These are phyloP conservation scores for Coemansia furcata DNA, from an alignment of 192 early-diverging fungal genomes.

Conservation along the genomic window DNA sequence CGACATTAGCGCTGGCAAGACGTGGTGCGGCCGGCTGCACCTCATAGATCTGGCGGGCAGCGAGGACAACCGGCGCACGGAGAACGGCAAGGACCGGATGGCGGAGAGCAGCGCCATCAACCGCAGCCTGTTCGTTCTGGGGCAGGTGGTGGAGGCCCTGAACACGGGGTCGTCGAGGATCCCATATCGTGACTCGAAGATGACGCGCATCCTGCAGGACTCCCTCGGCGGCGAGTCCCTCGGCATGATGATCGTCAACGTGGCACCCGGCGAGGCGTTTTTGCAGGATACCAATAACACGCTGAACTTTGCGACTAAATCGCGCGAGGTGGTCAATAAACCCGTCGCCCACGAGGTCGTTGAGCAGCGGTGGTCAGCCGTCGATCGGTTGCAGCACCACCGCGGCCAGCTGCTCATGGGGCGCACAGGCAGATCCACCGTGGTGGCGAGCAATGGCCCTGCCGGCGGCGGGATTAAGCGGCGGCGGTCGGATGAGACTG, in stretches of 20 bases:
- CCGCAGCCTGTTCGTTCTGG: conserved; percentile 62
- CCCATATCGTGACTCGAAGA: conserved; percentile 66
- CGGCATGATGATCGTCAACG: conserved; percentile 69
- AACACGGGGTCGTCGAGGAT: conserved; percentile 55
- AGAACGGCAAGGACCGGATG: conserved; percentile 58
- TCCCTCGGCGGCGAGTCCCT: conserved; percentile 61
- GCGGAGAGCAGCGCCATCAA: conserved; percentile 68
- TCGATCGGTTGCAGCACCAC: conserved; percentile 39
- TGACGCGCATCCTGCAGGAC: conserved; percentile 67
- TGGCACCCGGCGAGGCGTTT: conserved; percentile 56
- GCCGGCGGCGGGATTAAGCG: conserved; percentile 17
- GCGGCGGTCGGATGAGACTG: conserved; percentile 26
- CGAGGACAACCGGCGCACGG: conserved; percentile 66
- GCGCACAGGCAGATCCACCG: conserved; percentile 1
- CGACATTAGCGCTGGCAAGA: conserved; percentile 25
- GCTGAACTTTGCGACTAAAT: conserved; percentile 64
- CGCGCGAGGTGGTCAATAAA: conserved; percentile 62
- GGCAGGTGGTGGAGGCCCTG: conserved; percentile 66
- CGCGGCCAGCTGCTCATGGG: conserved; percentile 12
- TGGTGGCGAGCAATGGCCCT: conserved; percentile 9
- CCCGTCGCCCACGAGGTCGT: conserved; percentile 48
- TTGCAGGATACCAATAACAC: conserved; percentile 59
- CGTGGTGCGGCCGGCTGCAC: conserved; percentile 55
- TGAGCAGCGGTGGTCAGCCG: conserved; percentile 35
- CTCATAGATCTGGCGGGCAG: conserved; percentile 68